Conservation (phyloP, 257 asterid genomes). For the Buddleja alternifolia region DNA sequence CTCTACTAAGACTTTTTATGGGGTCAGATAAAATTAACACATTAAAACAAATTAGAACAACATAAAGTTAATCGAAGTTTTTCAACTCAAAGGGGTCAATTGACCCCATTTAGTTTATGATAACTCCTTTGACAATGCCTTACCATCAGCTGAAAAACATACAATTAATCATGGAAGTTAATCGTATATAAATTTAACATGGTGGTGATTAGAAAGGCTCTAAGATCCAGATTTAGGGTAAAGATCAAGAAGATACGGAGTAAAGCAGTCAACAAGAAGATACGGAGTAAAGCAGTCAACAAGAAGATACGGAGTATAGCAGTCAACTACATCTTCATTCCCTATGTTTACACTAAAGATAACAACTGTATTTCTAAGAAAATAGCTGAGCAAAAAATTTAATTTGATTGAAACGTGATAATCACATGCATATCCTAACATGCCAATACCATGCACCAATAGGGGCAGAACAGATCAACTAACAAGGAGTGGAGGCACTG, state of each 20-base stretch:
- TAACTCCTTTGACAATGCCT: neutral
- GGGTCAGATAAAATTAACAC: no score
- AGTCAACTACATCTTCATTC: conserved; percentile 12
- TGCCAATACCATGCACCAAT: neutral
- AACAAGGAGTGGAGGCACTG: neutral
- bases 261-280: neutral
- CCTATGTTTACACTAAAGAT: conserved; percentile 7
- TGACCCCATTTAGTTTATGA: no score
- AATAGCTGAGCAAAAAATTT: conserved; percentile 1
- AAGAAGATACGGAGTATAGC: neutral
- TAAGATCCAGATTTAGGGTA: neutral
- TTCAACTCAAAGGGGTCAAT: no score
- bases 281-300: neutral
- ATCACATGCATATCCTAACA: conserved; percentile 1
- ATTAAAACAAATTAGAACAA: no score
- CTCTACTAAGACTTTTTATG: no score
- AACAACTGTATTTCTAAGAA: neutral
- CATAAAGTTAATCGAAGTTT: no score
- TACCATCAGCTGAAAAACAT: neutral
- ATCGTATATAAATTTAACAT: neutral
- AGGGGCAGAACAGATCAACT: neutral
- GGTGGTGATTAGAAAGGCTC: conserved; percentile 8
- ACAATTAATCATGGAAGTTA: neutral
- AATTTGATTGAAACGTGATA: conserved; percentile 10
- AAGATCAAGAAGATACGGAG: neutral